Evolutionary conservation across 129 eudicot species (phyloP).

Genomic region (Calendula officinalis): DNA sequence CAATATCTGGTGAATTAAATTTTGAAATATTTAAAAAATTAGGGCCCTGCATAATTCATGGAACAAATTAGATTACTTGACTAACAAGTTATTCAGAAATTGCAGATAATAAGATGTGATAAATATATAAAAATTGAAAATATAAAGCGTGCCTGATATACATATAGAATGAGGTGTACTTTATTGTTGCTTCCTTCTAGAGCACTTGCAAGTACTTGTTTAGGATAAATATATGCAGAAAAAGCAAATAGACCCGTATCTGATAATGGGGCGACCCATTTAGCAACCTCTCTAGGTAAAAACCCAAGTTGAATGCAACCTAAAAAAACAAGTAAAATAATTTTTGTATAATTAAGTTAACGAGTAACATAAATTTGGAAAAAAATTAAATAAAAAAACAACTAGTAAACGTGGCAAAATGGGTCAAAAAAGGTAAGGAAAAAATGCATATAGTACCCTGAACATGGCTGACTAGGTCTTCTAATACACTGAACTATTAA

Average conservation of each 20-base stretch:
- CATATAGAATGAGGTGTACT: constrained; percentile 65
- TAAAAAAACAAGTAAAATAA: constrained; percentile 20
- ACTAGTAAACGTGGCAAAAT: background rate
- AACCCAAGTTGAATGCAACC: constrained; percentile 81
- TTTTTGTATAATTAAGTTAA: constrained; percentile 13
- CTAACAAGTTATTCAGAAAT: background rate
- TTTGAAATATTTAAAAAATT: constrained; percentile 47
- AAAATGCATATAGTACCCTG: no score
- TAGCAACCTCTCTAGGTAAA: constrained; percentile 74
- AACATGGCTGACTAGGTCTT: no score
- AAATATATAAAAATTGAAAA: constrained; percentile 6
- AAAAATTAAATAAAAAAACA: background rate
- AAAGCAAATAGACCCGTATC: constrained; percentile 69
- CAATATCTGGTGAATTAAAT: constrained; percentile 35
- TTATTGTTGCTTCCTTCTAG: constrained; percentile 72
- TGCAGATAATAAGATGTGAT: background rate
- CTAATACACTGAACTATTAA: no score
- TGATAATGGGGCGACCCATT: constrained; percentile 81
- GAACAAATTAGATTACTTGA: constrained; percentile 15
- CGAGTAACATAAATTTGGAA: constrained; percentile 2
- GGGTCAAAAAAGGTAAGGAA: background rate
- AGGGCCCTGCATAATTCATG: constrained; percentile 60
- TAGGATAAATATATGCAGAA: constrained; percentile 63
- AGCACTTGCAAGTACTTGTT: constrained; percentile 86
- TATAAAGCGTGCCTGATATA: constrained; percentile 52